phyloP scores from a whole-genome alignment of 2,329 filamentous ascomycete genomes.

The Alternaria alternata region DNA sequence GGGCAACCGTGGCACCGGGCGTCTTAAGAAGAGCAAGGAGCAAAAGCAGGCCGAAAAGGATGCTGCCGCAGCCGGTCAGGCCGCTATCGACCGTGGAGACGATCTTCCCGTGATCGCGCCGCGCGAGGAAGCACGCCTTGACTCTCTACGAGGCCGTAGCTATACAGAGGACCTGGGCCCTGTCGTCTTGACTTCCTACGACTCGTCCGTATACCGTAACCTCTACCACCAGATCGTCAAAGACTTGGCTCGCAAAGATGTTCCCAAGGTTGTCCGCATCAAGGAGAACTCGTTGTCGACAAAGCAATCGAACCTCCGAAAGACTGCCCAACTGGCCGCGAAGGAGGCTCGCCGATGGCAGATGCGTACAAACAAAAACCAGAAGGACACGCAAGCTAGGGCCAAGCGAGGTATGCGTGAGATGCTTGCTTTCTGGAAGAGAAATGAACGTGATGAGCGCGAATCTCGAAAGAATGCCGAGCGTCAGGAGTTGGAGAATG shows the following conservation, averaged over 20 bases:
- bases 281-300: slow-evolving; percentile 85
- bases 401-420: slow-evolving; percentile 99
- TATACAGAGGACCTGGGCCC: slow-evolving; percentile 60
- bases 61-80: slow-evolving; percentile 86
- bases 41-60: slow-evolving; percentile 74
- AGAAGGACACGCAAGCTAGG: slow-evolving; percentile 94
- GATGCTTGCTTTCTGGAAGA: slow-evolving; percentile 99
- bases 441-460: slow-evolving; percentile 96
- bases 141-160: slow-evolving; percentile 53
- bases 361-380: slow-evolving; percentile 96
- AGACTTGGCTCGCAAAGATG: slow-evolving; percentile 91
- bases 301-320: slow-evolving; percentile 94
- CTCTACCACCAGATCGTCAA: slow-evolving; percentile 98
- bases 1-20: slow-evolving; percentile 62
- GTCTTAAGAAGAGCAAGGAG: slow-evolving; percentile 87
- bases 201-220: slow-evolving; percentile 93
- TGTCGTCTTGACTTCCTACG: slow-evolving; percentile 63
- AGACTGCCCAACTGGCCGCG: slow-evolving; percentile 94
- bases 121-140: slow-evolving; percentile 63
- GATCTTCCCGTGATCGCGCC: slow-evolving; percentile 70
- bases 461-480: slow-evolving; percentile 94
- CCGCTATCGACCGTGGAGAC: slow-evolving; percentile 79
- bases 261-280: slow-evolving; percentile 89
- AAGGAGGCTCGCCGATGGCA: slow-evolving; percentile 99
- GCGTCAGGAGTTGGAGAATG: slow-evolving; percentile 94